Evolutionary conservation across 768 basidiomycete genomes (phyloP), one percentile per base, ranked within the genome.

Genomic region (Melanogaster broomeanus): DNA sequence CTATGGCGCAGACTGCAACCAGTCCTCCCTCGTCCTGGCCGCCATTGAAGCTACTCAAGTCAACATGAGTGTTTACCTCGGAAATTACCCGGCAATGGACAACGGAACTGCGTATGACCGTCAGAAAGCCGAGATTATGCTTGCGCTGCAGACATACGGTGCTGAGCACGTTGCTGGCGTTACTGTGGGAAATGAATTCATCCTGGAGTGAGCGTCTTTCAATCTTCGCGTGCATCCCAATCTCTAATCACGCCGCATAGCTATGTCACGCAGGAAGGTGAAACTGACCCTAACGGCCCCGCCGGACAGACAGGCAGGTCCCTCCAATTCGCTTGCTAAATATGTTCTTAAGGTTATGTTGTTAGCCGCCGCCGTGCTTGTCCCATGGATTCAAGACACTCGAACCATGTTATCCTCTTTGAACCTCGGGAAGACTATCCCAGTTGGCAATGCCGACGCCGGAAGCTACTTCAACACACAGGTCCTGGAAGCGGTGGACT

Each of bases 181-280:
- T 34, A 94, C 88, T 12, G 94, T 97, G 30, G 94, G 96, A 30
- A 96, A 97, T 64, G 93, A 96, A 70, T 92, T 82, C 65, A 90
- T 93, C 64, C 77, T 94, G 43, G 82, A 93, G 84, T 87, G 42
- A 3, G 78, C 72, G 8, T 37, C 18, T 39, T 25, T 41, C 6
- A 18, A 25, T 28, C 21, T 11, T 28, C 9, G 16, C 6, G 12
- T 43, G 11, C n/a, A 15, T 18, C 33, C 12, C 19, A n/a, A 6
- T 40, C 18, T 4, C 49, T 59, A 15, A 65, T 31, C 42, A 25
- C 30, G 31, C 16, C 38, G n/a, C 25, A 45, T 55, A 90, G 88
- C 65, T 88, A 83, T 55, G 65, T 92, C 37, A 81, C 63, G 27
- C 70, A 60, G 1, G 76, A 80, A 49, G 77, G 77, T 19, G 76